Conservation (phyloP, 2,329 filamentous ascomycete genomes). For the Trichoderma aggressivum region DNA sequence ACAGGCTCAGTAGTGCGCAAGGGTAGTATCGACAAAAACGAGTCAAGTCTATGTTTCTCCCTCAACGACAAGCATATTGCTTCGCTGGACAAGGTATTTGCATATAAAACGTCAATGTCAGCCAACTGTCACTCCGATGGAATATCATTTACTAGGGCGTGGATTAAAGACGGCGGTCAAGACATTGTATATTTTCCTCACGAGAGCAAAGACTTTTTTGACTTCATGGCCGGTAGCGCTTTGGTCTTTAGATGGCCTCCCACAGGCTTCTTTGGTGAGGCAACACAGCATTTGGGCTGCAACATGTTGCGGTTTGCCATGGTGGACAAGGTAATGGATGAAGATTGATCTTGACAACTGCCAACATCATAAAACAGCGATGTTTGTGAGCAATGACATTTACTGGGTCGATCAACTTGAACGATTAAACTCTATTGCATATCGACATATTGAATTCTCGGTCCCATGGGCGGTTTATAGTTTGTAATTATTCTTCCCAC, state of each 20-base stretch:
- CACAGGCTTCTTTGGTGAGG: neutral
- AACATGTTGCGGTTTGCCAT: neutral
- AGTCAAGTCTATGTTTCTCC: neutral
- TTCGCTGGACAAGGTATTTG: neutral
- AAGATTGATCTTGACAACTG: neutral
- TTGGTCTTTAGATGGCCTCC: neutral
- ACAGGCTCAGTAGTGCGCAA: neutral
- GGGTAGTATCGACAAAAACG: fast-evolving
- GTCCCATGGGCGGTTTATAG: too few relatives aligned
- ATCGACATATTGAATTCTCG: too few relatives aligned
- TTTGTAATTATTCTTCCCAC: too few relatives aligned
- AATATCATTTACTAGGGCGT: neutral
- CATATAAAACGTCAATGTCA: neutral
- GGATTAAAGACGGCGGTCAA: neutral
- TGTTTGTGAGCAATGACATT: too few relatives aligned
- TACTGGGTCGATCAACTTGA: too few relatives aligned
- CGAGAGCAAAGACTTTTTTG: neutral
- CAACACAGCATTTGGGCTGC: neutral
- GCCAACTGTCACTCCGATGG: neutral
- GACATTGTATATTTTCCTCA: neutral
- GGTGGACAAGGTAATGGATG: neutral
- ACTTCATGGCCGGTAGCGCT: neutral
- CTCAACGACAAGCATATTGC: neutral
- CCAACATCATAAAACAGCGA: too few relatives aligned
- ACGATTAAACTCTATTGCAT: too few relatives aligned